Evolutionary conservation across 139 green algal species (phyloP).

Genomic region (Micractinium sp.): DNA sequence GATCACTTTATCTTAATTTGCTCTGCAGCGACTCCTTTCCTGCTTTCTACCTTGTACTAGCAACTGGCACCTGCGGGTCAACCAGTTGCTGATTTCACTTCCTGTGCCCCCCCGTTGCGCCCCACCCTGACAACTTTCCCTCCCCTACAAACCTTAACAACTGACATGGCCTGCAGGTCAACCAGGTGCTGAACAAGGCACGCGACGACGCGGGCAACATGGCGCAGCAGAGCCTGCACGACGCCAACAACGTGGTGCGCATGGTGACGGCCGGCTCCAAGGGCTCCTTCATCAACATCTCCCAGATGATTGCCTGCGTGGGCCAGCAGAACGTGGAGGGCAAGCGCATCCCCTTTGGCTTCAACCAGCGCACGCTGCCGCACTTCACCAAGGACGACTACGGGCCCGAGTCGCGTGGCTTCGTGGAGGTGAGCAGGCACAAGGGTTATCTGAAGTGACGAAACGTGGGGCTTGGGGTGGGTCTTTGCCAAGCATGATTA

Average conservation of each 20-base stretch:
- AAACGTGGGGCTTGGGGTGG: too few relatives aligned
- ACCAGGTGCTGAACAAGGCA: slow-evolving; percentile 94
- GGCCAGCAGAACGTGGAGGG: slow-evolving; percentile 99
- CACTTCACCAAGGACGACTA: slow-evolving; percentile 98
- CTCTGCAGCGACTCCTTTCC: neutral
- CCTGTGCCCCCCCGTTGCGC: neutral
- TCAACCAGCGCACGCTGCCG: slow-evolving; percentile 90
- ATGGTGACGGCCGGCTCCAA: slow-evolving; percentile 98
- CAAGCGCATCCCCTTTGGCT: slow-evolving; percentile 98
- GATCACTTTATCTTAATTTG: neutral
- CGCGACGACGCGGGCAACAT: slow-evolving; percentile 93
- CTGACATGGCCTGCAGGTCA: slow-evolving; percentile 55
- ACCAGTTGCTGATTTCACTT: neutral
- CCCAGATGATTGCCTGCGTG: slow-evolving; percentile 99
- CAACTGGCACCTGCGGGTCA: neutral
- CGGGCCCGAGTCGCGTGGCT: slow-evolving; percentile 94
- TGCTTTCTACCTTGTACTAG: too few relatives aligned
- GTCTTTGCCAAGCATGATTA: neutral
- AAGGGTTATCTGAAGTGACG: too few relatives aligned
- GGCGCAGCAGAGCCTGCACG: slow-evolving; percentile 83
- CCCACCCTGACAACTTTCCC: neutral
- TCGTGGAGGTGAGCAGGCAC: slow-evolving; percentile 84
- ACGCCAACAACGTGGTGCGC: slow-evolving; percentile 98
- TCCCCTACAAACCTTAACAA: neutral
- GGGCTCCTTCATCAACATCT: slow-evolving; percentile 99